Conservation (phyloP, 306 rosid genomes). For the Cicer pinnatifidum region DNA sequence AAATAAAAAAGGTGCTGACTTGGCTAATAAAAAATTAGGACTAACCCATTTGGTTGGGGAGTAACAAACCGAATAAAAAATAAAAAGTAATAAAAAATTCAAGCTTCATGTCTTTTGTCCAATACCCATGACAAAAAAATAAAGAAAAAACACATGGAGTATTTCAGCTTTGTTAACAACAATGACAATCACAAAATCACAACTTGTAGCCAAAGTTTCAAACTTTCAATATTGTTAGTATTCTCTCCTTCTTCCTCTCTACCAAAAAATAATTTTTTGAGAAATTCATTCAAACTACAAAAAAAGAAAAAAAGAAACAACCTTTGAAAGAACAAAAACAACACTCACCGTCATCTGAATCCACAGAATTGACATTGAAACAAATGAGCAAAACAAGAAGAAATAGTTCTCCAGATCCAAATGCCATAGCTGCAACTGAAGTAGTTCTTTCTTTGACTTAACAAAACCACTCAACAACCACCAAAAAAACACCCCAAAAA, state of each 20-base stretch:
- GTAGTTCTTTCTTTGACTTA: slow-evolving; percentile 18
- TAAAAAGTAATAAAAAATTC: background rate
- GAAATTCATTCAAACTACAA: slow-evolving; percentile 19
- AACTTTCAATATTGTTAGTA: slow-evolving; percentile 34
- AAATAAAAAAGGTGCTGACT: slow-evolving; percentile 43
- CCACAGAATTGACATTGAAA: slow-evolving; percentile 56
- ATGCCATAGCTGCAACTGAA: slow-evolving; percentile 56
- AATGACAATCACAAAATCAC: slow-evolving; percentile 31
- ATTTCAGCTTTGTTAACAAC: slow-evolving; percentile 38
- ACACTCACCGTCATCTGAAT: slow-evolving; percentile 84
- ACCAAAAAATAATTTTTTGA: background rate
- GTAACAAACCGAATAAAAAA: slow-evolving; percentile 22
- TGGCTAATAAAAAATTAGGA: slow-evolving; percentile 2
- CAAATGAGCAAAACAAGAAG: slow-evolving; percentile 56
- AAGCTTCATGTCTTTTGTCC: slow-evolving; percentile 11
- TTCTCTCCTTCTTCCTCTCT: slow-evolving; percentile 1
- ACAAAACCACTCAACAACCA: slow-evolving; percentile 34
- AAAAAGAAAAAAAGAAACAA: background rate
- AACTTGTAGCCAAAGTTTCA: slow-evolving; percentile 35
- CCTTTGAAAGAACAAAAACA: slow-evolving; percentile 3
- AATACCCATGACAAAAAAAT: slow-evolving; percentile 32
- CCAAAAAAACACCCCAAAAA: background rate
- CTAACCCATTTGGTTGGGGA: slow-evolving; percentile 45
- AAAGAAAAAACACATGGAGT: slow-evolving; percentile 18
- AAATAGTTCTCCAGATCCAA: slow-evolving; percentile 52